Conservation (phyloP, 2,329 filamentous ascomycete species). For the Colletotrichum spaethianum region DNA sequence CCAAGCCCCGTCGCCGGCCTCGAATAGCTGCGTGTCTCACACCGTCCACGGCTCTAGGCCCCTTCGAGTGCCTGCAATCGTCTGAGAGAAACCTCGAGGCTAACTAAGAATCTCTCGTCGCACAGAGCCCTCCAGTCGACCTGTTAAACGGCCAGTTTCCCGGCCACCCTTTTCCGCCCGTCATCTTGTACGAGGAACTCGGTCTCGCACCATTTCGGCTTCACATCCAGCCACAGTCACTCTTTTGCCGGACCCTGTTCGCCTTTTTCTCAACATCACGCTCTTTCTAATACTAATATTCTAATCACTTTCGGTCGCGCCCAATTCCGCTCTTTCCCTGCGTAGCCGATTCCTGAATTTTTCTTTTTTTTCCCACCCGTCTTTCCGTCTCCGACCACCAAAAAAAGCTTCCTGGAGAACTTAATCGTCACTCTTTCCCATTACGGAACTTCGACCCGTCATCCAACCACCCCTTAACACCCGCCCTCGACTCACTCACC, state of each 20-base stretch:
- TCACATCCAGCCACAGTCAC: constrained; percentile 68
- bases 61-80: constrained; percentile 42
- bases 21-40: constrained; percentile 33
- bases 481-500: constrained; percentile 49
- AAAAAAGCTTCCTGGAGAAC: constrained; percentile 45
- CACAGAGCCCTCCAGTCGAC: constrained; percentile 61
- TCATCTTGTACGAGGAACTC: constrained; percentile 47
- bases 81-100: constrained; percentile 43
- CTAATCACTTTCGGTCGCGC: constrained; percentile 42
- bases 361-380: constrained; percentile 21
- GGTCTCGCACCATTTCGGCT: constrained; percentile 60
- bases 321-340: constrained; percentile 39
- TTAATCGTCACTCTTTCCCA: constrained; percentile 59
- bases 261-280: constrained; percentile 41
- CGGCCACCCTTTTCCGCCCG: constrained; percentile 55
- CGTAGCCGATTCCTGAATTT: constrained; percentile 32
- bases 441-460: constrained; percentile 51
- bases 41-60: constrained; percentile 29
- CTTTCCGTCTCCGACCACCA: constrained; percentile 31
- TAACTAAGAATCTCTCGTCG: constrained; percentile 53
- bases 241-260: constrained; percentile 61
- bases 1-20: constrained; percentile 37
- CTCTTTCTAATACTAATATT: constrained; percentile 46
- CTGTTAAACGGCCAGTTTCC: constrained; percentile 62
- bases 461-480: constrained; percentile 42